Evolutionary conservation across 495 filamentous ascomycete genomes (phyloP).

Genomic region (Podospora australis): DNA sequence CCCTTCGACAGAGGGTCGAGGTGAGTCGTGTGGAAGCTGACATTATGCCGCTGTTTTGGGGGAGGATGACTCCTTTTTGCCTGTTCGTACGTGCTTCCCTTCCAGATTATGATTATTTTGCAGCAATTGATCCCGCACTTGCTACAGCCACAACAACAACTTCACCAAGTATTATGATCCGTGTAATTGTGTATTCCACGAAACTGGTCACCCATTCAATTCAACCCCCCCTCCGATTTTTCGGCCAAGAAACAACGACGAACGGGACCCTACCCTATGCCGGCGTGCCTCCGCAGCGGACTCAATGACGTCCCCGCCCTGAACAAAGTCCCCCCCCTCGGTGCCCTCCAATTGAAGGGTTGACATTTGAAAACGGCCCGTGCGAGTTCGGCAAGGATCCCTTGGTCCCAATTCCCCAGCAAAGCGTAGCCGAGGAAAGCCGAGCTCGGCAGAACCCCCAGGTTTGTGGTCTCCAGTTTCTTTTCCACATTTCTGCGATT

Average conservation of each 20-base stretch:
- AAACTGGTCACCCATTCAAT: too few relatives aligned
- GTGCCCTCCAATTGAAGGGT: slow-evolving; percentile 17
- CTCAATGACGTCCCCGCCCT: slow-evolving; percentile 23
- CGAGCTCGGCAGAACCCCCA: too few relatives aligned
- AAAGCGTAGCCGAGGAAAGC: slow-evolving; percentile 17
- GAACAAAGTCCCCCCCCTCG: too few relatives aligned
- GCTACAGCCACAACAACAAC: neutral
- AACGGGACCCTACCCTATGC: too few relatives aligned
- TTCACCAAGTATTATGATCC: neutral
- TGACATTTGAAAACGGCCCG: slow-evolving; percentile 24
- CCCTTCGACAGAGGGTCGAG: slow-evolving; percentile 24
- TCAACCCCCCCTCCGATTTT: neutral
- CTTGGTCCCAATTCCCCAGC: neutral
- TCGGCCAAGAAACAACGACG: slow-evolving; percentile 7
- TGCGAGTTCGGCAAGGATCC: slow-evolving; percentile 13
- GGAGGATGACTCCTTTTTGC: too few relatives aligned
- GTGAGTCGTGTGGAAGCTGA: slow-evolving; percentile 25
- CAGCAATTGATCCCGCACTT: too few relatives aligned
- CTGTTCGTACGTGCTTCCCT: too few relatives aligned
- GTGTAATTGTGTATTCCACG: neutral
- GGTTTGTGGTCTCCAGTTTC: too few relatives aligned
- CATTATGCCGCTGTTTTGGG: slow-evolving; percentile 10
- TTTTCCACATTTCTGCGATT: too few relatives aligned
- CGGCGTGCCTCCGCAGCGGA: neutral
- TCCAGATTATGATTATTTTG: too few relatives aligned